Evolutionary conservation across 495 filamentous ascomycete species (phyloP).

Genomic region (Tuber aestivum): DNA sequence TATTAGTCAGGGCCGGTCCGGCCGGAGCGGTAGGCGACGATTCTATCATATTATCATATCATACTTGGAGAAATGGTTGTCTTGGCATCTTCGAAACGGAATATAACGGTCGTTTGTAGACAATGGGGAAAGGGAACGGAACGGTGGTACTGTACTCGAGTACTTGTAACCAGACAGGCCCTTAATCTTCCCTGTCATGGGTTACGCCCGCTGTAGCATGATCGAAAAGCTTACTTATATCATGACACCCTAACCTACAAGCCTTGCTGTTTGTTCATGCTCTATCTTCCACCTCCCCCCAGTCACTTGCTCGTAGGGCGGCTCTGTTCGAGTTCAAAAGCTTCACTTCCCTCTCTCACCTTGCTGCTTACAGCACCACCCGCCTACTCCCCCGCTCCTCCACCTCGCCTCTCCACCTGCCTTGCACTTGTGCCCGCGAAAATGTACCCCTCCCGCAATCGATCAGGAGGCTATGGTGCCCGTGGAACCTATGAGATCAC

Average conservation of each 20-base stretch:
- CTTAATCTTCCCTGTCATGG: background rate
- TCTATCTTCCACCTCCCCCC: background rate
- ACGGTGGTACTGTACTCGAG: too few species aligned
- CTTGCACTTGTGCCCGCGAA: background rate
- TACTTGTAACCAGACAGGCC: too few species aligned
- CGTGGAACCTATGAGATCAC: conserved; percentile 23
- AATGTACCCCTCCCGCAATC: conserved; percentile 13
- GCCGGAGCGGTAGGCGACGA: too few species aligned
- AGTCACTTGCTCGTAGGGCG: background rate
- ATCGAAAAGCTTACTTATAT: background rate
- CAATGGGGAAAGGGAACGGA: too few species aligned
- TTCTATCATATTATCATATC: too few species aligned
- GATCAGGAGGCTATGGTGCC: conserved; percentile 10
- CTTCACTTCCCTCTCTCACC: background rate
- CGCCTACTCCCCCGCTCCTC: background rate
- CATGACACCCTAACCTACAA: background rate
- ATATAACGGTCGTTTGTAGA: too few species aligned
- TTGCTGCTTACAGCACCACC: background rate
- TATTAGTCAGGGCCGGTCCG: too few species aligned
- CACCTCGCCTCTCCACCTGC: background rate
- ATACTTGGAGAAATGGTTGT: too few species aligned
- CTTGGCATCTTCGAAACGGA: too few species aligned
- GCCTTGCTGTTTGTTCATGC: background rate
- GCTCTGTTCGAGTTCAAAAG: background rate
- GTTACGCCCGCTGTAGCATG: background rate